Percentiles rank a stretch among this genome's conserved stretches.
Evolutionary conservation across 169 alveolate genomes (phyloP).

Genomic region (Plasmodium fragile): DNA sequence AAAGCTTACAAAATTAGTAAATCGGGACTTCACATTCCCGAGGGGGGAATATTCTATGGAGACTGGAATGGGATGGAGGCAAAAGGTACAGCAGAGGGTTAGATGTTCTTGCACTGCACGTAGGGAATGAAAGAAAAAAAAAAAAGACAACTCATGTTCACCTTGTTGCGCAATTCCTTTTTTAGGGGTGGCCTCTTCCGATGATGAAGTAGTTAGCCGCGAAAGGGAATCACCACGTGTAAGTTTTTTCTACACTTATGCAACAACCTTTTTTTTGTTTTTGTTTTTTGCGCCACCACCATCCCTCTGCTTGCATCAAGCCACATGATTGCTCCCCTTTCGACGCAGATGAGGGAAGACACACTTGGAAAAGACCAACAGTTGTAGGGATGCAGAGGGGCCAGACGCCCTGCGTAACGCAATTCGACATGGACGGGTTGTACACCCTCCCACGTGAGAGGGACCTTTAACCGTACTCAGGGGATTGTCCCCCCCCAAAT

Average conservation of each 20-base stretch:
- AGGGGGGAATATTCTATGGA: conserved; percentile 2
- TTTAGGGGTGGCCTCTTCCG: not conserved
- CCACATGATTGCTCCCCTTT: not conserved
- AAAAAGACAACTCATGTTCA: not conserved
- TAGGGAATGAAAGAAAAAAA: not conserved
- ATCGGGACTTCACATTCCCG: not conserved
- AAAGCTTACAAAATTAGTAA: conserved; percentile 25
- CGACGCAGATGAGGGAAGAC: not conserved
- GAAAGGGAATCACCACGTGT: not conserved
- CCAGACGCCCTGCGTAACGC: not conserved
- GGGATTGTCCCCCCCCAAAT: not conserved
- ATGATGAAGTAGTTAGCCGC: not conserved
- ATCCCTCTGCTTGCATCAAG: not conserved
- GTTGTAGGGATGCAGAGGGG: not conserved
- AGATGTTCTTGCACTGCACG: not conserved
- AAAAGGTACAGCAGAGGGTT: not conserved
- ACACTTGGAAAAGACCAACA: not conserved
- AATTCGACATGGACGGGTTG: not conserved
- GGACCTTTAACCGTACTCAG: not conserved
- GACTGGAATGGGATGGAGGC: not conserved
- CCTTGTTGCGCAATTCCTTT: not conserved
- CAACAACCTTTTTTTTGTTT: not conserved
- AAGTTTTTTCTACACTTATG: not conserved
- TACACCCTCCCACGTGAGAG: not conserved
- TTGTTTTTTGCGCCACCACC: not conserved